A percentile compares a stretch with the other conserved stretches of the same genome.
Conservation (phyloP, 805 yeast species). For the Wickerhamiella occidentalis region DNA sequence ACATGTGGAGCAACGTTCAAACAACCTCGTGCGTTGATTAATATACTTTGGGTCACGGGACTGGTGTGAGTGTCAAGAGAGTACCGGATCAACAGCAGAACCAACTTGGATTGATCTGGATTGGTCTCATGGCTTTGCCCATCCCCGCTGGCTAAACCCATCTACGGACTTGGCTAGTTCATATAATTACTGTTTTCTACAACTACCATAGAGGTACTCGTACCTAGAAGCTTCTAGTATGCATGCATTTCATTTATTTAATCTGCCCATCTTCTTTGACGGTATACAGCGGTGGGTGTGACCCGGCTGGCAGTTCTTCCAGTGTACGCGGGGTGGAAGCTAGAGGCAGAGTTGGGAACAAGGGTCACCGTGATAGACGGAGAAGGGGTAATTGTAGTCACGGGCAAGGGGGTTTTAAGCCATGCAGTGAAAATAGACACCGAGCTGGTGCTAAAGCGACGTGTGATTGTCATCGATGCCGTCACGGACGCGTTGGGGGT, state of each 20-base stretch:
- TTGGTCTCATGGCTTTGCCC: too few relatives aligned
- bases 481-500: constrained; percentile 72
- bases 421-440: constrained; percentile 47
- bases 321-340: constrained; percentile 52
- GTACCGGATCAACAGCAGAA: neutral
- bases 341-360: constrained; percentile 51
- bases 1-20: neutral
- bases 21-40: neutral
- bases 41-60: neutral
- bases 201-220: neutral
- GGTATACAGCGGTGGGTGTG: constrained; percentile 14
- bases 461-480: constrained; percentile 42
- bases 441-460: constrained; percentile 54
- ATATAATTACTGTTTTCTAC: too few relatives aligned
- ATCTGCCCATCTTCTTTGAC: constrained; percentile 16
- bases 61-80: neutral
- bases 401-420: constrained; percentile 32
- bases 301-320: constrained; percentile 45
- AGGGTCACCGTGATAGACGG: constrained; percentile 65
- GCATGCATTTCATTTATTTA: neutral
- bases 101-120: too few relatives aligned
- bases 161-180: too few relatives aligned
- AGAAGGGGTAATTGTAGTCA: constrained; percentile 71
- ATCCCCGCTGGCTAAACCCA: too few relatives aligned
- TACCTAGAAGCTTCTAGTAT: neutral